Evolutionary conservation across 1,284 basidiomycete genomes (phyloP).

Genomic region (Fereydounia khargensis): DNA sequence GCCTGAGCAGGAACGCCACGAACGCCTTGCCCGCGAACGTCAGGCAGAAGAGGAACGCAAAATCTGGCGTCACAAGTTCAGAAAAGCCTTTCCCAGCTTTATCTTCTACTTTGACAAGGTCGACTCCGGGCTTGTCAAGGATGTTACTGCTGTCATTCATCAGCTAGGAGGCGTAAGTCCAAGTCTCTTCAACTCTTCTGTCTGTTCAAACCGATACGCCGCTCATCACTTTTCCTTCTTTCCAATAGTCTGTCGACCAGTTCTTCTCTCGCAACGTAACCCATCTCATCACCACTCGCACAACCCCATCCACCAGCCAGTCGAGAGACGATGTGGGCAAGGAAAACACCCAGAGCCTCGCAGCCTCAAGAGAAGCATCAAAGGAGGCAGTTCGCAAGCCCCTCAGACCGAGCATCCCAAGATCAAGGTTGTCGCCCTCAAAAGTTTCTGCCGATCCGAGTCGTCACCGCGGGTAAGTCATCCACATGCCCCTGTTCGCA

Average conservation of each 20-base stretch:
- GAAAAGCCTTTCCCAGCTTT: conserved; percentile 48
- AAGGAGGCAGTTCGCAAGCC: not conserved
- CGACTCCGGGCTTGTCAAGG: conserved; percentile 25
- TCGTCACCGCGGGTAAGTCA: not conserved
- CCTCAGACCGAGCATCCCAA: not conserved
- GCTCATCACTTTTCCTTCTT: not conserved
- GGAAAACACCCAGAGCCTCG: not conserved
- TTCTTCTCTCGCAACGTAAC: conserved; percentile 54
- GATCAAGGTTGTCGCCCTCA: not conserved
- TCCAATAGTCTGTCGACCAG: conserved; percentile 33
- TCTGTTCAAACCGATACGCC: not conserved
- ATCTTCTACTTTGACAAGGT: conserved; percentile 53
- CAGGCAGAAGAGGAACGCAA: conserved; percentile 28
- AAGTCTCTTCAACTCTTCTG: not conserved
- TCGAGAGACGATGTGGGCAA: not conserved
- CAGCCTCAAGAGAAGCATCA: too few species aligned
- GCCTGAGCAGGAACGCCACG: conserved; percentile 39
- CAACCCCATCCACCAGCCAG: conserved; percentile 9
- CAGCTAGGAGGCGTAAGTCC: conserved; percentile 40
- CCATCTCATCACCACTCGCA: conserved; percentile 52
- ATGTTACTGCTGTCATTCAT: conserved; percentile 27
- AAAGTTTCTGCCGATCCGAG: not conserved
- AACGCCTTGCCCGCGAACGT: conserved; percentile 34
- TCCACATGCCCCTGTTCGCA: too few species aligned
- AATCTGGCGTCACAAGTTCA: conserved; percentile 43